These are phyloP conservation scores for Mallotus japonicus DNA, from an alignment of 441 rosid species.

Conservation along the genomic window DNA sequence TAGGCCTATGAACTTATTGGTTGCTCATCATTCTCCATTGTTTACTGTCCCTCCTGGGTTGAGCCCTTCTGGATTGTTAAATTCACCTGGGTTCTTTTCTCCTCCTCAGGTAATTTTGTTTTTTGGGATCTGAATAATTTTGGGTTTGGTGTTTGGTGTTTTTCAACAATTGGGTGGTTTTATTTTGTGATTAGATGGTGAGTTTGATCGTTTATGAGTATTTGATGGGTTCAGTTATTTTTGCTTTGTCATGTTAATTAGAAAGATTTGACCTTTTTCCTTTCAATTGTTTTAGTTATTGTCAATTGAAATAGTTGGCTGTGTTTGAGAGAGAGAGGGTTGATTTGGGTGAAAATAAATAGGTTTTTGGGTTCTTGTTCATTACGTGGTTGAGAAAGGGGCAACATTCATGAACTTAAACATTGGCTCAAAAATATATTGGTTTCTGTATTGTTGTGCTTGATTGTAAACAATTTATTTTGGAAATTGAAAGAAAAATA, in stretches of 20 bases:
- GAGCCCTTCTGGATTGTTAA: constrained; percentile 83
- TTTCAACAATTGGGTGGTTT: background rate
- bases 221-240: background rate
- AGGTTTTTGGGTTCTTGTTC: background rate
- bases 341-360: background rate
- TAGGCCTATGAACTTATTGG: constrained; percentile 46
- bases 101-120: constrained; percentile 56
- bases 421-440: background rate
- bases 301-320: background rate
- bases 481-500: background rate
- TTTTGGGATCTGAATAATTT: background rate
- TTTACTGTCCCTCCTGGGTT: constrained; percentile 78
- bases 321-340: background rate
- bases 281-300: background rate
- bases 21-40: constrained; percentile 46
- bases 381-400: background rate
- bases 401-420: background rate
- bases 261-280: background rate
- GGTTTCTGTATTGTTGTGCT: background rate
- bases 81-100: constrained; percentile 68
- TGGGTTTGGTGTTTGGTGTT: background rate
- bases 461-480: background rate
- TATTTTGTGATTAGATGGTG: background rate
- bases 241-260: background rate
- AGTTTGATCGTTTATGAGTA: background rate